Base-by-base conservation (phyloP, 2,329 filamentous ascomycete species). In the Phoma sp. region DNA sequence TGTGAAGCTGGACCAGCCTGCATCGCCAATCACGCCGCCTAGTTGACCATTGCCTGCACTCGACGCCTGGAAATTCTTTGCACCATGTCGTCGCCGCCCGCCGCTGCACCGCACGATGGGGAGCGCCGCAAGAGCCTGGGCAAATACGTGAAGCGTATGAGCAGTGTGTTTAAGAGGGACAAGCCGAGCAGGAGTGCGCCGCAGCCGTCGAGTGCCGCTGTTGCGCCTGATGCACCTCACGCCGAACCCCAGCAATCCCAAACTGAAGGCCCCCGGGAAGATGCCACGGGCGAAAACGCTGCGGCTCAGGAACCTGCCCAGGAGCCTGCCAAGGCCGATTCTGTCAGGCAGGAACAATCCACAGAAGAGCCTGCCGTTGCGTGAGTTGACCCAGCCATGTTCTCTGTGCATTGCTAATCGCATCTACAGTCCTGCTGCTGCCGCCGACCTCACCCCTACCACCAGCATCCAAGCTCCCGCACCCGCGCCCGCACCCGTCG, bases 81-180 rank as follows among this genome's bases (percentile, higher is more conserved):
- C 50, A 59, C 33, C 54, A 74, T 74, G 71, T 68, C 69, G 51
- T 64, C 66, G 30, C 60, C 69, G 39, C 39, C 47, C 12, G 55
- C 50, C 28, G 11, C 59, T 20, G 61, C 45, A 15, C 57, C 62
- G 28, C 66, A 69, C 33, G 62, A 64, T 28, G 59, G 42, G 17
- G 66, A 73, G 33, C 67, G 69, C 28, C 64, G 71, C 40, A 69
- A 67, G 59, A 71, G 68, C 50, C 47, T 75, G 62, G 71, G 71
- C 9, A 75, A 72, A 56, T 76, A 75, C 45, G 69, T 76, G 37
- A 75, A 75, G 71, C 62, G 72, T 45, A 74, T 76, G 67, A 71
- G 71, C 62, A 74, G 68, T 38, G 72, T 75, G 10, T 74, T 75
- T 62, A 71, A 68, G 68, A 63, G 67, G 45, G 70, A 71, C 15